phyloP scores from a whole-genome alignment of 257 asterid species.

The Solanum chiquidenum region DNA sequence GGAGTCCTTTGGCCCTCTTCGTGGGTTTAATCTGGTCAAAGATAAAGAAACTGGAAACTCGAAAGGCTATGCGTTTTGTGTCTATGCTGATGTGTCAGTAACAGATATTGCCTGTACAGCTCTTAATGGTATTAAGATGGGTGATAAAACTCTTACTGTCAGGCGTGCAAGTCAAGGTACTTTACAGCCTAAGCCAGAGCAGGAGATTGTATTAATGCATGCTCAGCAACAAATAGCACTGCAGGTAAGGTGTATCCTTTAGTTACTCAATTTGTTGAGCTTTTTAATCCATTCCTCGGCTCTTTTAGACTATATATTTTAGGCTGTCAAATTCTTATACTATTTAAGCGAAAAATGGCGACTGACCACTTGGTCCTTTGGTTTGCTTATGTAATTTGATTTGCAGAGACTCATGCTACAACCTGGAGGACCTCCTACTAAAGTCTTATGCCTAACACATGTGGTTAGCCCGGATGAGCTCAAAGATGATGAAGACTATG shows the following conservation, averaged over 20 bases:
- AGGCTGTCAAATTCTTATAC: background rate
- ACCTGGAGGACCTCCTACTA: slow-evolving; percentile 54
- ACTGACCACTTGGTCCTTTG: background rate
- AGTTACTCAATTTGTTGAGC: background rate
- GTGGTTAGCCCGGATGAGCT: slow-evolving; percentile 73
- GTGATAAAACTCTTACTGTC: slow-evolving; percentile 92
- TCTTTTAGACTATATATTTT: background rate
- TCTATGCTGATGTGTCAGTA: slow-evolving; percentile 78
- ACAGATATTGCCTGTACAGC: slow-evolving; percentile 99
- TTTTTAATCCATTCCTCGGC: background rate
- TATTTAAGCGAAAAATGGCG: background rate
- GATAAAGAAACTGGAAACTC: slow-evolving; percentile 99
- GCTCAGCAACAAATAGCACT: slow-evolving; percentile 94
- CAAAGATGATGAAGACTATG: slow-evolving; percentile 67
- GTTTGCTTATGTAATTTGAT: background rate
- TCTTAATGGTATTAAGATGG: slow-evolving; percentile 98
- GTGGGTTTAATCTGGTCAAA: slow-evolving; percentile 92
- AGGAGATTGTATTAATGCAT: slow-evolving; percentile 78
- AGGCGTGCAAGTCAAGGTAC: slow-evolving; percentile 94
- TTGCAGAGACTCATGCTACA: slow-evolving; percentile 69
- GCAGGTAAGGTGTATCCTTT: slow-evolving; percentile 40
- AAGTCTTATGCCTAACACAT: slow-evolving; percentile 81
- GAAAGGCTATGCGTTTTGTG: slow-evolving; percentile 99
- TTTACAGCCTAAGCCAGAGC: slow-evolving; percentile 85
- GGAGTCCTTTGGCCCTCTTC: slow-evolving; percentile 94